phyloP scores from a whole-genome alignment of 1,139 yeast species.

The Fermentozyma sake region DNA sequence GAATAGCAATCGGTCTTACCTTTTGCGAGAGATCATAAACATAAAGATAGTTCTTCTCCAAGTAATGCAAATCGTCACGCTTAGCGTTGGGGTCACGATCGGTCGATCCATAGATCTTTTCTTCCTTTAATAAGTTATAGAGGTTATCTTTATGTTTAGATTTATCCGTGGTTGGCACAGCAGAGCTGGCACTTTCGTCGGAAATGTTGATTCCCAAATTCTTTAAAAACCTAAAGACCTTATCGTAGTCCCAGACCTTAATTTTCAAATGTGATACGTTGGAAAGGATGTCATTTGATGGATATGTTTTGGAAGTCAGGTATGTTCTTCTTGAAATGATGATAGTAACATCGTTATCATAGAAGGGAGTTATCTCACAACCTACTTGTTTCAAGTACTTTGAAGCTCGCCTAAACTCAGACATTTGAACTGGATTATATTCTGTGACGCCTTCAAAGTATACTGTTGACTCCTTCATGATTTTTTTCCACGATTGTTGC shows the following conservation, averaged over 20 bases:
- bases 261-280: conserved; percentile 58
- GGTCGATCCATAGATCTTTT: conserved; percentile 78
- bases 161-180: conserved; percentile 8
- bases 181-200: conserved; percentile 12
- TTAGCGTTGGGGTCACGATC: conserved; percentile 86
- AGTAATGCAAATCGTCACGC: conserved; percentile 80
- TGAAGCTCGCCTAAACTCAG: conserved; percentile 52
- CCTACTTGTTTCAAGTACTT: conserved; percentile 56
- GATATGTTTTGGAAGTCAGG: conserved; percentile 18
- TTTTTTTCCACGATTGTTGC: conserved; percentile 79
- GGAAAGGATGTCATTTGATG: conserved; percentile 59
- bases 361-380: conserved; percentile 67
- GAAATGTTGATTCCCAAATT: conserved; percentile 51
- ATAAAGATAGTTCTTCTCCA: conserved; percentile 61
- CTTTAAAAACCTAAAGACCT: conserved; percentile 73
- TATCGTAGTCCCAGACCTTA: conserved; percentile 87
- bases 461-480: conserved; percentile 68
- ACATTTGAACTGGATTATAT: conserved; percentile 35
- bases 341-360: conserved; percentile 74
- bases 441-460: conserved; percentile 69
- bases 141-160: conserved; percentile 30
- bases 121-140: conserved; percentile 72
- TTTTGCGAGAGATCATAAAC: conserved; percentile 78
- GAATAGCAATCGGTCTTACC: conserved; percentile 74
- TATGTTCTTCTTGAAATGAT: conserved; percentile 60